Evolutionary conservation across 352 stramenopile species (phyloP).

Genomic region (Pythium coloratum): DNA sequence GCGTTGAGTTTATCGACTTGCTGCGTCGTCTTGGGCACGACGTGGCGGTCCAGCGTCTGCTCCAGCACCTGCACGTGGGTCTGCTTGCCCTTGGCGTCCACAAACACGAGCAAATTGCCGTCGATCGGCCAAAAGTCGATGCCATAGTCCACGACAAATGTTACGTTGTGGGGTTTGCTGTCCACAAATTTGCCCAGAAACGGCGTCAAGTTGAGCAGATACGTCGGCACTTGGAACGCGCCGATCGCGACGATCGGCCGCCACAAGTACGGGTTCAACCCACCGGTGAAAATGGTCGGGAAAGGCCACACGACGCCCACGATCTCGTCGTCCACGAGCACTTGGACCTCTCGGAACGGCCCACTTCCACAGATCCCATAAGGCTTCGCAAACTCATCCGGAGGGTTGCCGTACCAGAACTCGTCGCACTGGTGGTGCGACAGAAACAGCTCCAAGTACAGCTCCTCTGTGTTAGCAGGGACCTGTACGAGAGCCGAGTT

Average conservation of each 20-base stretch:
- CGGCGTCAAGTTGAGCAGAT: conserved; percentile 70
- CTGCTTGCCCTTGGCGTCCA: conserved; percentile 38
- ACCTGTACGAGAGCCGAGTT: conserved; percentile 49
- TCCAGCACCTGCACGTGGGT: conserved; percentile 42
- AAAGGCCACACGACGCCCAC: conserved; percentile 73
- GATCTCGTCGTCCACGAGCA: conserved; percentile 62
- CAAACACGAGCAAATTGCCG: conserved; percentile 60
- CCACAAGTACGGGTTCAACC: conserved; percentile 78
- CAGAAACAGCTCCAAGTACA: conserved; percentile 69
- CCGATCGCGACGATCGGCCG: conserved; percentile 70
- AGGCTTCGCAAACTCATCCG: conserved; percentile 31
- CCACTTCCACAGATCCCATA: conserved; percentile 41
- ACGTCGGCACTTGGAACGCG: conserved; percentile 72
- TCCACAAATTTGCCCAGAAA: conserved; percentile 67
- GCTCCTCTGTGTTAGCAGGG: conserved; percentile 58
- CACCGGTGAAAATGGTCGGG: conserved; percentile 74
- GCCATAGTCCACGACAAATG: conserved; percentile 61
- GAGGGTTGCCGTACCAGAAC: conserved; percentile 74
- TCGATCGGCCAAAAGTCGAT: conserved; percentile 73
- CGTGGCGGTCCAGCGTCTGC: conserved; percentile 31
- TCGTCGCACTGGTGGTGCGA: conserved; percentile 79
- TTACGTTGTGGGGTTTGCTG: conserved; percentile 47
- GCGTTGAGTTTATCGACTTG: conserved; percentile 32
- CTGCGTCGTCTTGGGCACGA: conserved; percentile 27
- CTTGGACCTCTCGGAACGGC: conserved; percentile 68